Percentiles rank a stretch among this genome's conserved stretches.
These are phyloP conservation scores for Nakazawaea holstii DNA, from an alignment of 805 yeast species.

Conservation along the genomic window DNA sequence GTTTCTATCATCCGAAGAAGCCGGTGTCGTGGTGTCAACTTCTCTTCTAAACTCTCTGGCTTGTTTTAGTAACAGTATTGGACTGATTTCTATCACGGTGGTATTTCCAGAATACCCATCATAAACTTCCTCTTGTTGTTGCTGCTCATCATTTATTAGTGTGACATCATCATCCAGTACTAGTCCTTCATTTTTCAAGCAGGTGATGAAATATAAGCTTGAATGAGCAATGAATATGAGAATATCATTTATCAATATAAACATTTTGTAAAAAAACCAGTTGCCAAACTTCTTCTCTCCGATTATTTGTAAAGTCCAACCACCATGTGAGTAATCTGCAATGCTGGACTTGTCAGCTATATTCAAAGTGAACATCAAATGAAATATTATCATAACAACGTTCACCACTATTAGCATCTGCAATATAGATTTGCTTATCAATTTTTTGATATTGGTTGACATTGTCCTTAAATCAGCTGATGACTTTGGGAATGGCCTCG, in stretches of 20 bases:
- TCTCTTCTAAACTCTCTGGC: conserved; percentile 17
- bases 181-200: conserved; percentile 22
- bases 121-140: conserved; percentile 14
- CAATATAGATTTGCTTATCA: conserved; percentile 26
- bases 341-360: conserved; percentile 16
- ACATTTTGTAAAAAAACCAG: conserved; percentile 21
- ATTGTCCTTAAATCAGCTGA: conserved; percentile 18
- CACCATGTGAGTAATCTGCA: conserved; percentile 28
- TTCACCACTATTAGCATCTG: conserved; percentile 20
- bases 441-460: conserved; percentile 17
- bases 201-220: conserved; percentile 25
- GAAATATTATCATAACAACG: conserved; percentile 24
- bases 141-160: conserved; percentile 7
- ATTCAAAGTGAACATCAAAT: conserved; percentile 29
- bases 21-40: conserved; percentile 4
- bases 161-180: conserved; percentile 22
- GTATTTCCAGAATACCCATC: conserved; percentile 45
- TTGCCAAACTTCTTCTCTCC: conserved; percentile 33
- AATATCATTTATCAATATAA: conserved; percentile 25
- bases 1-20: not conserved
- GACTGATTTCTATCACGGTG: conserved; percentile 29
- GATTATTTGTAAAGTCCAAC: conserved; percentile 35
- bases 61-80: conserved; percentile 21
- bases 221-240: conserved; percentile 25
- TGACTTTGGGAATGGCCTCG: conserved; percentile 36